Conservation (phyloP, 495 filamentous ascomycete genomes). For the Hyaloscypha variabilis region DNA sequence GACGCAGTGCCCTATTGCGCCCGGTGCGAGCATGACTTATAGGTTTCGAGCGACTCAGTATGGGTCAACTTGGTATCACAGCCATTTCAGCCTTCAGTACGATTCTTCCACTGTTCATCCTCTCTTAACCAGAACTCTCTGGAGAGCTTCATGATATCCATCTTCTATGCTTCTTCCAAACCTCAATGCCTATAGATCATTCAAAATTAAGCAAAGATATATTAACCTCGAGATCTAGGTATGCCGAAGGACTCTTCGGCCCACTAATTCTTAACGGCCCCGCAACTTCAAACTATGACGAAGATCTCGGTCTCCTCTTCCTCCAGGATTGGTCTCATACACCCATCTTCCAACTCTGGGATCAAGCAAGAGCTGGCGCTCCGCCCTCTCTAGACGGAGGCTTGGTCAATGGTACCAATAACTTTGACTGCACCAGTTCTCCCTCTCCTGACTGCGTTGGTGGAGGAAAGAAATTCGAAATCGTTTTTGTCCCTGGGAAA, state of each 20-base stretch:
- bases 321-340: conserved; percentile 52
- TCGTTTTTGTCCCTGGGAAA: conserved; percentile 44
- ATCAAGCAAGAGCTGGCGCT: conserved; percentile 36
- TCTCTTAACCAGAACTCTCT: no score
- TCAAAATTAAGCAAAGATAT: no score
- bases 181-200: no score
- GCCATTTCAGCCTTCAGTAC: conserved; percentile 59
- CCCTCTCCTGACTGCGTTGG: conserved; percentile 39
- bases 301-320: conserved; percentile 50
- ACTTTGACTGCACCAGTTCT: conserved; percentile 48
- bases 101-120: no score
- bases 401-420: conserved; percentile 34
- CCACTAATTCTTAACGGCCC: conserved; percentile 47
- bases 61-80: conserved; percentile 66
- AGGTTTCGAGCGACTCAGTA: conserved; percentile 54
- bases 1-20: conserved; percentile 50
- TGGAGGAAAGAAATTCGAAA: conserved; percentile 48
- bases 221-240: no score
- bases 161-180: no score
- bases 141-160: no score
- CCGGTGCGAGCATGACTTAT: conserved; percentile 50
- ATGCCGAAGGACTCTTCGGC: conserved; percentile 54
- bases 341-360: conserved; percentile 40
- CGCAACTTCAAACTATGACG: conserved; percentile 41
- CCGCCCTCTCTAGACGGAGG: conserved; percentile 30